Conservation (phyloP, 2,329 filamentous ascomycete genomes). For the Apiospora koreana region DNA sequence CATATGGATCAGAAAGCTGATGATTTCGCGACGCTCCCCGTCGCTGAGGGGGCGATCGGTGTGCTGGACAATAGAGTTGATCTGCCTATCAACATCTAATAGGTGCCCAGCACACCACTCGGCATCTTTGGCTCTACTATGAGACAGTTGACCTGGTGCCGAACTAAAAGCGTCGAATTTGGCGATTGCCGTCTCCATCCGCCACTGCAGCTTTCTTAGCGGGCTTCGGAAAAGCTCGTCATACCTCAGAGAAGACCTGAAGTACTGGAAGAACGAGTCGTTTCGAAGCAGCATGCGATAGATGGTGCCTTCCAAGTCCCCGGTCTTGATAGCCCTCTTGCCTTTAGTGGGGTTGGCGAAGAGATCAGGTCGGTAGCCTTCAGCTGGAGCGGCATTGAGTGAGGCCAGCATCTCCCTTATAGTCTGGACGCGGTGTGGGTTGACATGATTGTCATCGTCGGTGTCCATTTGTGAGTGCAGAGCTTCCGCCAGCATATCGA, state of each 20-base stretch:
- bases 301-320: conserved; percentile 52
- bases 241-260: conserved; percentile 47
- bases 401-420: conserved; percentile 53
- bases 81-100: conserved; percentile 41
- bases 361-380: conserved; percentile 50
- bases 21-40: conserved; percentile 46
- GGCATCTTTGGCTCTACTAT: conserved; percentile 38
- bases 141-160: conserved; percentile 11
- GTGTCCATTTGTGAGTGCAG: conserved; percentile 48
- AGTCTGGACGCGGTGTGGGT: conserved; percentile 45
- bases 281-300: conserved; percentile 56
- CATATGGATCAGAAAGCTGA: conserved; percentile 49
- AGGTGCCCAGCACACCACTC: conserved; percentile 53
- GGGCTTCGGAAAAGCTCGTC: conserved; percentile 43
- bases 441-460: conserved; percentile 26
- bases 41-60: conserved; percentile 38
- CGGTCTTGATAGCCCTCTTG: conserved; percentile 40
- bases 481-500: conserved; percentile 52
- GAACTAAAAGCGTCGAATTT: conserved; percentile 39
- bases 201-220: conserved; percentile 50
- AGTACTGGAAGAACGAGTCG: conserved; percentile 55
- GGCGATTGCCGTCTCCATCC: conserved; percentile 47
- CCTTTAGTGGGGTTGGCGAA: conserved; percentile 34
- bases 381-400: conserved; percentile 39
- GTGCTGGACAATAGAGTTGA: conserved; percentile 43